Evolutionary conservation across 208 protist species (phyloP).

Genomic region (Leishmania amazonensis): DNA sequence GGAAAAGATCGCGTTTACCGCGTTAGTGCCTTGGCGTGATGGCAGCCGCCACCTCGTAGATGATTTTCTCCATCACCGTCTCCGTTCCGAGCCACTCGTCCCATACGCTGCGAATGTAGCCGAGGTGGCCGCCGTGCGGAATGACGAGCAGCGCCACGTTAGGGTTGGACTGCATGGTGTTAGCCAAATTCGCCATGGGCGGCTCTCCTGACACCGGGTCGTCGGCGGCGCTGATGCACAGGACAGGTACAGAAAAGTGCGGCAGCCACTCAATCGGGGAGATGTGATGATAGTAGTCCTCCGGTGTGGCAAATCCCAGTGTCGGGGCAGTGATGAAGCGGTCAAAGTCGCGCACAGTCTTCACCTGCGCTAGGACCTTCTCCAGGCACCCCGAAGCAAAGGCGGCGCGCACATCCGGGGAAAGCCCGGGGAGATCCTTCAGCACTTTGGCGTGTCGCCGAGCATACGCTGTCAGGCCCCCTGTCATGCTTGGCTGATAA

Average conservation of each 20-base stretch:
- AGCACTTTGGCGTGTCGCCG: constrained; percentile 55
- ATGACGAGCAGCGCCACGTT: constrained; percentile 47
- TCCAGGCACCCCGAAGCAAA: constrained; percentile 31
- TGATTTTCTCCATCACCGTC: constrained; percentile 42
- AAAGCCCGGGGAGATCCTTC: constrained; percentile 37
- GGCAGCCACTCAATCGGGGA: constrained; percentile 51
- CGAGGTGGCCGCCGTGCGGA: constrained; percentile 64
- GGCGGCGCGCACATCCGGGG: constrained; percentile 30
- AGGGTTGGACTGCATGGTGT: constrained; percentile 37
- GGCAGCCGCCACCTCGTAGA: constrained; percentile 17
- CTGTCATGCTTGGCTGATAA: constrained; percentile 64
- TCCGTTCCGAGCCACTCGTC: constrained; percentile 51
- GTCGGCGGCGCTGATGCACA: constrained; percentile 63
- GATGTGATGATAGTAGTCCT: constrained; percentile 70
- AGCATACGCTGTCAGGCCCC: constrained; percentile 46
- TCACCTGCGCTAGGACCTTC: constrained; percentile 36
- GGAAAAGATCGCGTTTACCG: neutral
- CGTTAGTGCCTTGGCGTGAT: constrained; percentile 9
- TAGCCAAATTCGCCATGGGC: constrained; percentile 30
- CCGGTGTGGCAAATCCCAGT: constrained; percentile 49
- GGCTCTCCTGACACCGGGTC: constrained; percentile 58
- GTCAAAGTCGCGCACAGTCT: constrained; percentile 64
- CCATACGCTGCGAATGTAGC: constrained; percentile 41
- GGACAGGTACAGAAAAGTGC: constrained; percentile 47
- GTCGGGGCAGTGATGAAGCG: constrained; percentile 56